phyloP scores from a whole-genome alignment of 345 rosid species.

The Turritis glabra region DNA sequence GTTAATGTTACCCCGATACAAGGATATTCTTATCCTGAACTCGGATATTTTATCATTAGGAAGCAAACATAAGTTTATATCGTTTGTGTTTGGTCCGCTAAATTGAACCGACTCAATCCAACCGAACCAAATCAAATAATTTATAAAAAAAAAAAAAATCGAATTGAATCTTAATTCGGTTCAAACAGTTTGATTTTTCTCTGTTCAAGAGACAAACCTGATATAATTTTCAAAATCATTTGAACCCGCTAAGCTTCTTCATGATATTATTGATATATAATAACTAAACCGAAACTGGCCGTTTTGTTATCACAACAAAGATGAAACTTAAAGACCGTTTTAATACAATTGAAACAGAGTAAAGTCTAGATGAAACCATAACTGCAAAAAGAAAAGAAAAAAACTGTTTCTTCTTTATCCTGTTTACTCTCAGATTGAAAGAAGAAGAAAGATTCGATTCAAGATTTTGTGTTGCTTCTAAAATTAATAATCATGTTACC shows the following conservation, averaged over 20 bases:
- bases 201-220: too few species aligned
- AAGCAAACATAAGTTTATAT: background rate
- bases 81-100: background rate
- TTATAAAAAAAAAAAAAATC: background rate
- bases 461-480: background rate
- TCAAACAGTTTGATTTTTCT: background rate
- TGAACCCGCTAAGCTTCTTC: too few species aligned
- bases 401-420: conserved; percentile 10
- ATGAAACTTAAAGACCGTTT: conserved; percentile 19
- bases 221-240: too few species aligned
- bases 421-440: background rate
- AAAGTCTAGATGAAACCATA: conserved; percentile 20
- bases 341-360: conserved; percentile 17
- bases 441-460: background rate
- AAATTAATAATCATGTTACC: conserved; percentile 7
- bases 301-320: too few species aligned
- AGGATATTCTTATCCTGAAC: conserved; percentile 1
- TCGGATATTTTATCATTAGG: background rate
- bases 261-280: too few species aligned
- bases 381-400: background rate
- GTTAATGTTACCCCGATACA: background rate
- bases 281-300: too few species aligned
- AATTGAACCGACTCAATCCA: background rate
- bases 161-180: background rate
- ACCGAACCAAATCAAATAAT: background rate